phyloP scores from a whole-genome alignment of 306 rosid genomes.

The Notholithocarpus densiflorus region DNA sequence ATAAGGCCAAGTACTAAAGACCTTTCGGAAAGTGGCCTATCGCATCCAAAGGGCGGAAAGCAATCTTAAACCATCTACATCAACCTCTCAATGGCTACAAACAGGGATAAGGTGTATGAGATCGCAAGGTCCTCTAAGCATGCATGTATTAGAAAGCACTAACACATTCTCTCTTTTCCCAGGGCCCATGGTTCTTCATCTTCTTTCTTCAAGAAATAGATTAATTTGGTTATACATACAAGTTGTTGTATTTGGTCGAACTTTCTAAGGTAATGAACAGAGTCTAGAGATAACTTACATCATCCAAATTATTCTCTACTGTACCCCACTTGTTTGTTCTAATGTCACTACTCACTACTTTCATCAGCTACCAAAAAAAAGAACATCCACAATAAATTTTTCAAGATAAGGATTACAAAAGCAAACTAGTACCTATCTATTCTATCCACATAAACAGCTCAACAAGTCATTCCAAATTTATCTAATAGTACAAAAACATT shows the following conservation, averaged over 20 bases:
- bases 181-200: neutral
- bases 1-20: neutral
- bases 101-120: conserved; percentile 24
- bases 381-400: conserved; percentile 21
- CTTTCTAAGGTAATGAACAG: neutral
- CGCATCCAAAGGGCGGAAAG: neutral
- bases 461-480: neutral
- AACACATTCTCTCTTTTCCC: neutral
- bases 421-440: conserved; percentile 17
- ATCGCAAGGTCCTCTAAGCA: neutral
- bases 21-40: neutral
- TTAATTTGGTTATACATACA: neutral
- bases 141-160: neutral
- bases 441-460: conserved; percentile 25
- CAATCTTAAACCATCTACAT: conserved; percentile 6
- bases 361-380: neutral
- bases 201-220: too few species aligned
- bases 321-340: too few species aligned
- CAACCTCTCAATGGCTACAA: conserved; percentile 21
- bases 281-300: neutral
- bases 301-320: neutral
- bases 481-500: neutral
- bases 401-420: conserved; percentile 11
- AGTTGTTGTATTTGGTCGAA: neutral
- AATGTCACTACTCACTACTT: too few species aligned